phyloP scores from a whole-genome alignment of 202 grass and related monocot genomes.

The Musa balbisiana region DNA sequence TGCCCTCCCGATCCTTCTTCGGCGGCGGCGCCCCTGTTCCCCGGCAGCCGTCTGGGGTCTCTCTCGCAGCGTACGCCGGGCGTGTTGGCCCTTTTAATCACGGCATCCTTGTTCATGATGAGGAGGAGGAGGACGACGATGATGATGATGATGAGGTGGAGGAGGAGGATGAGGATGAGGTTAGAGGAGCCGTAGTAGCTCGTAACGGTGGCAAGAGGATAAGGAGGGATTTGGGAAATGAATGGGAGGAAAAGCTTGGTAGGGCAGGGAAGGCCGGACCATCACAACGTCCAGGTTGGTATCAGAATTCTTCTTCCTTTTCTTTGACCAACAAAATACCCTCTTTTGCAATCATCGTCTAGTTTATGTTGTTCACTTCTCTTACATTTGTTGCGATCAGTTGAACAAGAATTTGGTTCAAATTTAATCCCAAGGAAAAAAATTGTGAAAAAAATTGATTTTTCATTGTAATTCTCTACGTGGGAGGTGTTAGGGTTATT shows the following conservation, averaged over 20 bases:
- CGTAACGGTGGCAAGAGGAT: not conserved
- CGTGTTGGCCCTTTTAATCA: not conserved
- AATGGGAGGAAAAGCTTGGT: not conserved
- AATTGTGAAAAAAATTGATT: not conserved
- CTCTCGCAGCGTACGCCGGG: too few species aligned
- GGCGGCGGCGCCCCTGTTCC: not conserved
- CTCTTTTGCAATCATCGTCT: not conserved
- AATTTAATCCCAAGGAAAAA: not conserved
- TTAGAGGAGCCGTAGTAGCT: not conserved
- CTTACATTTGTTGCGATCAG: not conserved
- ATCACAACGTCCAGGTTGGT: not conserved
- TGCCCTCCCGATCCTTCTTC: constrained; percentile 15
- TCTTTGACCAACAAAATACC: not conserved
- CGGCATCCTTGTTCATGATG: not conserved
- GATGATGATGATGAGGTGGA: not conserved
- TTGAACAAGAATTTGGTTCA: not conserved
- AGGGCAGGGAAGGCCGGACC: not conserved
- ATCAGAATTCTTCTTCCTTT: not conserved
- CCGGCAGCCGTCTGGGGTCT: not conserved
- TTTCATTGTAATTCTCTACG: not conserved
- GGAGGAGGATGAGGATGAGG: not conserved
- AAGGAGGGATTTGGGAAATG: not conserved
- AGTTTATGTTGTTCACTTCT: not conserved
- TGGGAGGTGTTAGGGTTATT: not conserved
- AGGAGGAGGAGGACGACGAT: not conserved